A percentile compares a stretch with the other conserved stretches of the same genome.
phyloP scores from a whole-genome alignment of 208 protist species.

The Trichomonas gallinae region DNA sequence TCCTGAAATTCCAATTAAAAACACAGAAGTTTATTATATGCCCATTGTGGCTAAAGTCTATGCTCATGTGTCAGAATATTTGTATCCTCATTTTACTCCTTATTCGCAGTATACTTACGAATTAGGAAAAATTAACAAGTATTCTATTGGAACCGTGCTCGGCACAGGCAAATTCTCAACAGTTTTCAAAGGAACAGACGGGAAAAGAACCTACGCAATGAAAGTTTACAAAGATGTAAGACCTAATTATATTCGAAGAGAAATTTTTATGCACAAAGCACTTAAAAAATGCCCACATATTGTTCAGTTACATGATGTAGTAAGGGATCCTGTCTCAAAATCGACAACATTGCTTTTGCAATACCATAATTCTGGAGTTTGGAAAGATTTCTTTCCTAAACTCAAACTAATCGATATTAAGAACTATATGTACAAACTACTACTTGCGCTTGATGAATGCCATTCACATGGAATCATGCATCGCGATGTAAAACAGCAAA shows the following conservation, averaged over 20 bases:
- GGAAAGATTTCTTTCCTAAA: constrained; percentile 71
- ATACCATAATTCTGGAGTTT: constrained; percentile 66
- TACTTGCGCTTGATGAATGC: constrained; percentile 46
- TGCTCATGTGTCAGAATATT: neutral
- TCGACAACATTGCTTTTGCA: constrained; percentile 95
- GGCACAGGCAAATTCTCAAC: neutral
- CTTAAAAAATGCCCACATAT: constrained; percentile 79
- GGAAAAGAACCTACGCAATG: neutral
- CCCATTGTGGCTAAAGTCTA: neutral
- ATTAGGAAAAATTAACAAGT: neutral
- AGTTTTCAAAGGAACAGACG: neutral
- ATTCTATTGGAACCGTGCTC: neutral
- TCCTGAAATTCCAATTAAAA: neutral
- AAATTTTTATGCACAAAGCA: neutral
- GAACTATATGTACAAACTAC: constrained; percentile 91
- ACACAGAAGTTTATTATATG: neutral
- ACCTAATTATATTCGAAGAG: neutral
- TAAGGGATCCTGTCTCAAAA: constrained; percentile 71
- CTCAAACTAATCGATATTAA: constrained; percentile 88
- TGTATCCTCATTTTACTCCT: neutral
- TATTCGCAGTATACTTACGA: neutral
- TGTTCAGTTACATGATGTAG: constrained; percentile 86
- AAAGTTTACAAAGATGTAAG: neutral
- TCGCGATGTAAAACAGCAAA: constrained; percentile 75
- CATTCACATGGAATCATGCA: constrained; percentile 24